These are phyloP conservation scores for Tricholoma matsutake DNA, from an alignment of 768 basidiomycete species.

Conservation along the genomic window DNA sequence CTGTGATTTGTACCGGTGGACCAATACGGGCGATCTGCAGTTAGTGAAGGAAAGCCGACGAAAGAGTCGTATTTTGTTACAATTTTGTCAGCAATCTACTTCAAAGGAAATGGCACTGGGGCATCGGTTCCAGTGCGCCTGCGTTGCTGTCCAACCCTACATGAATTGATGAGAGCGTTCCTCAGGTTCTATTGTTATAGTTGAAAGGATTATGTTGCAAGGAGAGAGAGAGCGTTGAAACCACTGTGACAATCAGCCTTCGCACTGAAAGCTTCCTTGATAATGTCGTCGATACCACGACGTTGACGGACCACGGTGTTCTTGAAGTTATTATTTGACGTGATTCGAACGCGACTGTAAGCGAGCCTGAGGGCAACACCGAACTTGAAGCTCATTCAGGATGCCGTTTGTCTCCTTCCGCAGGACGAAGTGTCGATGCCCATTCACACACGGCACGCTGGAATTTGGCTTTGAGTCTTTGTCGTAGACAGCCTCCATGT, in stretches of 20 bases:
- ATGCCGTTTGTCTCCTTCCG: slow-evolving; percentile 5
- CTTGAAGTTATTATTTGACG: slow-evolving; percentile 3
- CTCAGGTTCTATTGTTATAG: neutral
- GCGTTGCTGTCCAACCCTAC: neutral
- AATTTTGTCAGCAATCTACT: no score
- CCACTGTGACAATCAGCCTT: neutral
- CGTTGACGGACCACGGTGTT: slow-evolving; percentile 9
- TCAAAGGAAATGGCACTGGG: no score
- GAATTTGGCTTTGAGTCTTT: slow-evolving; percentile 3
- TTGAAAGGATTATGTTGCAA: neutral
- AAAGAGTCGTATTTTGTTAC: no score
- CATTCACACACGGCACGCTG: slow-evolving; percentile 6
- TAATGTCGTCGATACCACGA: slow-evolving; percentile 7
- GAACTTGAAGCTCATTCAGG: slow-evolving; percentile 2
- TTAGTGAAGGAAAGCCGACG: no score
- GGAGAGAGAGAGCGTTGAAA: neutral
- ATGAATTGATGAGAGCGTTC: slow-evolving; percentile 7
- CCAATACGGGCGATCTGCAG: no score
- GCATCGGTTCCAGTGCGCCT: no score
- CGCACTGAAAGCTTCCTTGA: neutral
- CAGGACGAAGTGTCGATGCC: slow-evolving; percentile 8
- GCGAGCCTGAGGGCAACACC: slow-evolving; percentile 2
- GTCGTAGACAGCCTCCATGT: neutral
- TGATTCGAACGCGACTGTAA: slow-evolving; percentile 6
- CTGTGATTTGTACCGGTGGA: no score